Conservation (phyloP, 177 flowering plant genomes). For the Tripterygium wilfordii region DNA sequence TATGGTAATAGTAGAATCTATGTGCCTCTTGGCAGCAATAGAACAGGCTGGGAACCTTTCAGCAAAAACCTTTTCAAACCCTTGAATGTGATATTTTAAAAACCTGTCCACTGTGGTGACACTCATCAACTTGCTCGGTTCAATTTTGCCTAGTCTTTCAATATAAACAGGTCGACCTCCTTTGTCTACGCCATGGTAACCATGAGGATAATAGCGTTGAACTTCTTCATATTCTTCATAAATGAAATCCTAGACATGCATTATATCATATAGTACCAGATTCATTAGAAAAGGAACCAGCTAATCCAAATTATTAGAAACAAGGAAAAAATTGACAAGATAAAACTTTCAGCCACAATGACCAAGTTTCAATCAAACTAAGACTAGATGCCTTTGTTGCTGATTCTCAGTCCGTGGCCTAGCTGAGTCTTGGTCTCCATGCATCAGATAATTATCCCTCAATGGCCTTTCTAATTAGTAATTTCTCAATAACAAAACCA, state of each 20-base stretch:
- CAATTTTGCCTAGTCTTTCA: constrained; percentile 76
- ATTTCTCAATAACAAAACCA: background rate
- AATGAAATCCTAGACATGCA: constrained; percentile 54
- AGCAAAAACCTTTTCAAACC: constrained; percentile 68
- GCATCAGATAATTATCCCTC: too few relatives aligned
- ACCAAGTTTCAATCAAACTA: background rate
- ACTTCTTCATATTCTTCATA: constrained; percentile 78
- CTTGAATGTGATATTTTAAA: constrained; percentile 77
- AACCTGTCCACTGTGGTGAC: constrained; percentile 77
- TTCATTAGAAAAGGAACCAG: constrained; percentile 1
- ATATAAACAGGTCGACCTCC: constrained; percentile 83
- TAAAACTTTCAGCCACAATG: background rate
- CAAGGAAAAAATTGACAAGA: too few relatives aligned
- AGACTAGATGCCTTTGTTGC: background rate
- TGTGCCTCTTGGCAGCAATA: constrained; percentile 73
- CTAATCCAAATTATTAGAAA: background rate
- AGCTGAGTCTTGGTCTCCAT: background rate
- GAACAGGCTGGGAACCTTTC: constrained; percentile 94
- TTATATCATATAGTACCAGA: background rate
- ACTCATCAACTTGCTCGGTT: constrained; percentile 69
- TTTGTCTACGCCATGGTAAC: constrained; percentile 90
- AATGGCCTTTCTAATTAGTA: too few relatives aligned
- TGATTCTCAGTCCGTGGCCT: background rate
- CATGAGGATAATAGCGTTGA: constrained; percentile 75
- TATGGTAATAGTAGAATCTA: constrained; percentile 62